phyloP scores from a whole-genome alignment of 2,329 filamentous ascomycete genomes.

The Helotiales sp. region DNA sequence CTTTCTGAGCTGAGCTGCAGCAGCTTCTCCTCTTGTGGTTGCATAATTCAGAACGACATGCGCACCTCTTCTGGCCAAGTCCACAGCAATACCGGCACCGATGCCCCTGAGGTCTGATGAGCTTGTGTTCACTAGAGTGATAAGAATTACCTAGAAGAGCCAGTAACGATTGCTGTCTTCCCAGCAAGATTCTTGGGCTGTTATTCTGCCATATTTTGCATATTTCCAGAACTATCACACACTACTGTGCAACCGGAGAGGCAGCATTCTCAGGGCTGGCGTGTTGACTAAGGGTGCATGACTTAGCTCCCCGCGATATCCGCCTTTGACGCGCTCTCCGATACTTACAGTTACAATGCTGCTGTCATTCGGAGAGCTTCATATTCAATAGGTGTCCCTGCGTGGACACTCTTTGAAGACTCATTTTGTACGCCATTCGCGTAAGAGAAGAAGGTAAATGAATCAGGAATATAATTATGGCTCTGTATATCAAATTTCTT shows the following conservation, averaged over 20 bases:
- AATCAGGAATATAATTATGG: too few relatives aligned
- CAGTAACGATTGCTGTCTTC: slow-evolving; percentile 14
- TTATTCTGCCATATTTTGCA: not conserved
- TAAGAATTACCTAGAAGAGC: slow-evolving; percentile 5
- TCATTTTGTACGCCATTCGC: too few relatives aligned
- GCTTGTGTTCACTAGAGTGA: not conserved
- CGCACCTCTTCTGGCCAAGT: slow-evolving; percentile 47
- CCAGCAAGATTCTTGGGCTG: slow-evolving; percentile 3
- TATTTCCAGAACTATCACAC: not conserved
- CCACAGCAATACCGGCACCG: slow-evolving; percentile 47
- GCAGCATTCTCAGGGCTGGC: not conserved
- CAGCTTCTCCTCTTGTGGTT: slow-evolving; percentile 9
- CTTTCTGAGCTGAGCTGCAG: slow-evolving; percentile 39
- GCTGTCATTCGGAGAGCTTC: too few relatives aligned
- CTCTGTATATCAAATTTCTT: too few relatives aligned
- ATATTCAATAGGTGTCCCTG: too few relatives aligned
- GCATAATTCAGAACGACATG: slow-evolving; percentile 31
- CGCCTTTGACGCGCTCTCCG: not conserved
- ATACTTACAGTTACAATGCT: not conserved
- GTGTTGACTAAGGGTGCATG: not conserved
- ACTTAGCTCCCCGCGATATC: not conserved
- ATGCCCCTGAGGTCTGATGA: slow-evolving; percentile 40
- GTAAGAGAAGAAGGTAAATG: too few relatives aligned
- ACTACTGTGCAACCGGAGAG: not conserved
- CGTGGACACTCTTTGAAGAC: too few relatives aligned